These are phyloP conservation scores for Truncatella angustata DNA, from an alignment of 2,329 filamentous ascomycete genomes.

Conservation along the genomic window DNA sequence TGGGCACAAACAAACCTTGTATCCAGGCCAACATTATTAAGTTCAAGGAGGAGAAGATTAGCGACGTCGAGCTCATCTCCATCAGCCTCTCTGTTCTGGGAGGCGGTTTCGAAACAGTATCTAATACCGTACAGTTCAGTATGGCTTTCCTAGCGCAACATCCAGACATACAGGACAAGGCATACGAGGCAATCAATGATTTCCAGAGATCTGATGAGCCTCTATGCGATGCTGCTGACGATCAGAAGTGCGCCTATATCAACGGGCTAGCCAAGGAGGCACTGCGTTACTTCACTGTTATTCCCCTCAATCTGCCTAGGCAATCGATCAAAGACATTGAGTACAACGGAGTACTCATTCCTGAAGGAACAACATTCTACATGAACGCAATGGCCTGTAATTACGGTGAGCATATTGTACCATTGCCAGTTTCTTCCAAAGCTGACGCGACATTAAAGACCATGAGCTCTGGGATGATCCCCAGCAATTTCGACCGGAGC, in stretches of 20 bases:
- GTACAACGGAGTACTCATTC: conserved; percentile 57
- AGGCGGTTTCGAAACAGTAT: conserved; percentile 78
- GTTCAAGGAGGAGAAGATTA: conserved; percentile 41
- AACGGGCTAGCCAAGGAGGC: conserved; percentile 63
- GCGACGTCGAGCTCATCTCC: conserved; percentile 67
- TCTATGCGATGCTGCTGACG: conserved; percentile 64
- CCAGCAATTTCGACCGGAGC: conserved; percentile 5
- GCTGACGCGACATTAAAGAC: neutral
- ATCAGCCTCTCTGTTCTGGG: conserved; percentile 82
- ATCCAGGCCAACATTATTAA: conserved; percentile 36
- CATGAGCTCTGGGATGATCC: conserved; percentile 4
- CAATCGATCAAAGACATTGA: conserved; percentile 58
- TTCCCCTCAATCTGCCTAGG: conserved; percentile 60
- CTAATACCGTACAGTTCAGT: conserved; percentile 76
- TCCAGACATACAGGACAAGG: conserved; percentile 67
- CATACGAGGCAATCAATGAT: conserved; percentile 61
- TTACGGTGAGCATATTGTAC: conserved; percentile 45
- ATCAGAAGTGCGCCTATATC: conserved; percentile 63
- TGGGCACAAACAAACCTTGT: conserved; percentile 39
- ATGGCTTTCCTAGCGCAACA: conserved; percentile 70
- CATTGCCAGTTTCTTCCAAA: neutral
- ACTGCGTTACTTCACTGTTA: conserved; percentile 61
- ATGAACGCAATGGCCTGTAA: conserved; percentile 69
- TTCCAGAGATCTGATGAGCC: conserved; percentile 46
- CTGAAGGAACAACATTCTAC: conserved; percentile 62